Conservation (phyloP, 2,329 filamentous ascomycete species). For the Ophiognomonia clavigignenti-juglandacearum region DNA sequence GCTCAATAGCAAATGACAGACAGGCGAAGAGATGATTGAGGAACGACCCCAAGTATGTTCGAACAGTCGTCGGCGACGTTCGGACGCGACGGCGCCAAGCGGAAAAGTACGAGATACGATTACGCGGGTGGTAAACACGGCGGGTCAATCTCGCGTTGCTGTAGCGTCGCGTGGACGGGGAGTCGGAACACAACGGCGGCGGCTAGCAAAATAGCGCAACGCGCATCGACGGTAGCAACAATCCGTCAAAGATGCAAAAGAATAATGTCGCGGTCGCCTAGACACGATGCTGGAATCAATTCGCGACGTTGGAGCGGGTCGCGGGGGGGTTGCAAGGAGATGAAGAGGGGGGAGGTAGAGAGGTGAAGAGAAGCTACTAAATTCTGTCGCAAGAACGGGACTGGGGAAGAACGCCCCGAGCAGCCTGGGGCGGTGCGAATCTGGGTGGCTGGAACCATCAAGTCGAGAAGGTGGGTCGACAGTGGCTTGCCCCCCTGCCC, state of each 20-base stretch:
- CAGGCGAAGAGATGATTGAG: background rate
- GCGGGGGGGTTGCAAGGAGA: constrained; percentile 10
- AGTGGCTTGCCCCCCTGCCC: no score
- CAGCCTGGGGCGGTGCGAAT: constrained; percentile 1
- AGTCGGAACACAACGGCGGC: constrained; percentile 1
- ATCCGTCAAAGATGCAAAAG: background rate
- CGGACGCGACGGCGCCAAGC: constrained; percentile 12
- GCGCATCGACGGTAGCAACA: constrained; percentile 1
- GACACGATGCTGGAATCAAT: constrained; percentile 5
- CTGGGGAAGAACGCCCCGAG: background rate
- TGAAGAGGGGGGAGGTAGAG: constrained; percentile 1
- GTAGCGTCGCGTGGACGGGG: constrained; percentile 14
- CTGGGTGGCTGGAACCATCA: constrained; percentile 1
- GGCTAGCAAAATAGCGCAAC: constrained; percentile 4
- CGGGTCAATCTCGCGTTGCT: constrained; percentile 7
- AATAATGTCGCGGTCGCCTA: constrained; percentile 2
- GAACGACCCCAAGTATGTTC: background rate
- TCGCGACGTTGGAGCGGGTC: constrained; percentile 13
- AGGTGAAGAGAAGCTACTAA: background rate
- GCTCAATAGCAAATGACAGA: background rate
- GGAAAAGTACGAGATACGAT: constrained; percentile 3
- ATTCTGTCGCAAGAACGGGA: background rate
- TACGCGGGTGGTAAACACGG: constrained; percentile 12
- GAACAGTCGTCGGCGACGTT: background rate
- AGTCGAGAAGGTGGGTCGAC: background rate